Conservation (phyloP, 1,284 basidiomycete genomes). For the Rhodofomes roseus region DNA sequence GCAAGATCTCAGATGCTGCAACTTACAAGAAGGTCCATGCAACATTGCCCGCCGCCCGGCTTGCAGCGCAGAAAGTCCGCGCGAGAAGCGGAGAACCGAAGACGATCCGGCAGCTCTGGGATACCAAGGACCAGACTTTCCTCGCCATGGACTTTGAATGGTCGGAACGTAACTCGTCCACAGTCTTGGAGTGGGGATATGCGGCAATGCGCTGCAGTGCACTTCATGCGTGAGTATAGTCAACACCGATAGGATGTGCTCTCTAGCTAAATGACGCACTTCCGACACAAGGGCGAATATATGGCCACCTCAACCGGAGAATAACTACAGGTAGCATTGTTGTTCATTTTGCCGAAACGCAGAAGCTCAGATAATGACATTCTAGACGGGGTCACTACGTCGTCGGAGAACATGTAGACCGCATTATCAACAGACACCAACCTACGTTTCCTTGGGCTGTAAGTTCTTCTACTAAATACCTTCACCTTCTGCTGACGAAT, state of each 20-base stretch:
- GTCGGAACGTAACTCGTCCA: conserved; percentile 71
- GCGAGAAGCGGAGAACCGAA: conserved; percentile 68
- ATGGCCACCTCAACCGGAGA: conserved; percentile 79
- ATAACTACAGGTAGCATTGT: conserved; percentile 65
- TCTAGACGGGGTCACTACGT: conserved; percentile 77
- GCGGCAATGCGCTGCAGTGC: conserved; percentile 74
- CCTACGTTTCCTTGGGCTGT: conserved; percentile 72
- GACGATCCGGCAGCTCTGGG: conserved; percentile 69
- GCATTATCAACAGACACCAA: conserved; percentile 54
- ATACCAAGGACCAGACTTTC: conserved; percentile 66
- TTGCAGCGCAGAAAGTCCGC: conserved; percentile 66
- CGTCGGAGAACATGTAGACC: conserved; percentile 75
- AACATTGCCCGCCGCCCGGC: conserved; percentile 68
- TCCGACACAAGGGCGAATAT: conserved; percentile 47
- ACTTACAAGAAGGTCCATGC: conserved; percentile 72
- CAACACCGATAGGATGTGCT: neutral
- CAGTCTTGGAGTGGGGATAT: conserved; percentile 76
- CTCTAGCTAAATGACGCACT: neutral
- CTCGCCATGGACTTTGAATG: conserved; percentile 75
- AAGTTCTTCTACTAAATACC: conserved; percentile 22
- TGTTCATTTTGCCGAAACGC: neutral
- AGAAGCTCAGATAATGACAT: conserved; percentile 3
- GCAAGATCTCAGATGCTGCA: conserved; percentile 65
- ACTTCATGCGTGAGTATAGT: conserved; percentile 59
- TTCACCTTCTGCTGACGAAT: conserved; percentile 10